Evolutionary conservation across 164 flowering plant species (phyloP), one percentile per base, ranked within the genome.

Genomic region (Aristolochia fimbriata): DNA sequence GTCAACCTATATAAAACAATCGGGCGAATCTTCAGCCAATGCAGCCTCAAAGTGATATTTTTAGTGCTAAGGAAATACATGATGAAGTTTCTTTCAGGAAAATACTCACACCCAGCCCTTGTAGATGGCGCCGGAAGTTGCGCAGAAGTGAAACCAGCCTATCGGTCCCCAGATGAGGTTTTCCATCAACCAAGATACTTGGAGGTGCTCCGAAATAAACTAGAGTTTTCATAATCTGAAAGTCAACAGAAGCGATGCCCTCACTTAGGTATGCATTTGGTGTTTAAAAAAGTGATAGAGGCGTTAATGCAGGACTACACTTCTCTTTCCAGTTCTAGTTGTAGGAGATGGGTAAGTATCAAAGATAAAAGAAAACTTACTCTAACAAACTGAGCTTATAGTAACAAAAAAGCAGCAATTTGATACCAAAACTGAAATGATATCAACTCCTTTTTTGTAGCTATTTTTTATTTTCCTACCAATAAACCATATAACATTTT

Each of bases 81-180:
- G 22, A 15, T 15, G 55, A 53, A 20, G 59, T n/a, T 47, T 54
- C 27, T 12, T 37, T 7, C 10, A 37, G 43, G 43, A 37, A 37
- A 31, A 6, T 7, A 81, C 94, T 82, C 67, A 88, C 99, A 60
- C 92, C 94, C 70, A 84, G 66, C 3, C 46, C 72, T 66, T 73
- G 86, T 53, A 91, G 73, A 80, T 91, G 84, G 51, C 72, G 79
- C 30, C 99, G 78, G 61, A 94, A 87, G 60, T 81, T 85, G 55
- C 82, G 83, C 17, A 94, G 81, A 51, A 94, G 74, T 27, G 99
- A 96, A 73, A 91, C 64, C 74, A 94, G 74, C 76, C 76, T 84
- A 70, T 94, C 96, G 54, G 99, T 94, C 72, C 99, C 97, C 67
- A 94, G 62, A 74, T 88, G 99, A 63, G 99, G 99, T 70, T 94